Evolutionary conservation across 2,329 filamentous ascomycete genomes (phyloP).

Genomic region (Zymoseptoria pseudotritici): DNA sequence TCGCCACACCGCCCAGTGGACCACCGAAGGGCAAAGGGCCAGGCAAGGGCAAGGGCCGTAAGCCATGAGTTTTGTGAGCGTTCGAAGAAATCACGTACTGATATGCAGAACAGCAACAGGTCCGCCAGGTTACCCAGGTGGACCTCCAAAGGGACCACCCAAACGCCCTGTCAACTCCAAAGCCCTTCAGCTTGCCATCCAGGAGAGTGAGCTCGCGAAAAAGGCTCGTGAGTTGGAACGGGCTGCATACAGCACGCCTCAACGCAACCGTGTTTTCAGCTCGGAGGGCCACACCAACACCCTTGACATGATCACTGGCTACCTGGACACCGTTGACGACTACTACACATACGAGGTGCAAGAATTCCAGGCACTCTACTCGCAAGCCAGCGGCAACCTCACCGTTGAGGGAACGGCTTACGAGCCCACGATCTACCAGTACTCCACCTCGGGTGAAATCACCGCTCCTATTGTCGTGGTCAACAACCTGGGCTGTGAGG

Average conservation of each 20-base stretch:
- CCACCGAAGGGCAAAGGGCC: background rate
- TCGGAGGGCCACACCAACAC: constrained; percentile 34
- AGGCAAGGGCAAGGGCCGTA: background rate
- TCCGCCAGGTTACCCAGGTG: background rate
- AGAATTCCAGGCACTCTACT: constrained; percentile 30
- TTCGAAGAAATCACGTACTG: background rate
- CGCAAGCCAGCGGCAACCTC: constrained; percentile 31
- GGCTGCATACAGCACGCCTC: constrained; percentile 32
- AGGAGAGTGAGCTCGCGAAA: constrained; percentile 13
- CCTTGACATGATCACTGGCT: constrained; percentile 31
- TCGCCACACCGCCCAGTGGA: background rate
- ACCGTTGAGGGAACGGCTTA: constrained; percentile 52
- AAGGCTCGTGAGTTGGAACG: constrained; percentile 29
- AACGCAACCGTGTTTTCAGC: constrained; percentile 33
- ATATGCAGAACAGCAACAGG: background rate
- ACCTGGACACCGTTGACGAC: constrained; percentile 38
- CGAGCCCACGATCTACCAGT: constrained; percentile 53
- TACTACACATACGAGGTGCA: constrained; percentile 57
- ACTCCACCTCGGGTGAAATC: constrained; percentile 52
- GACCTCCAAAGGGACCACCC: background rate
- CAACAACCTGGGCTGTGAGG: constrained; percentile 54
- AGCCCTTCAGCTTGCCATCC: constrained; percentile 11
- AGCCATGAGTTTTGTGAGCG: background rate
- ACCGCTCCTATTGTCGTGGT: constrained; percentile 53
- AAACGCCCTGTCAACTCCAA: background rate